phyloP scores from a whole-genome alignment of 495 filamentous ascomycete species.

The Penicillium chermesinum region DNA sequence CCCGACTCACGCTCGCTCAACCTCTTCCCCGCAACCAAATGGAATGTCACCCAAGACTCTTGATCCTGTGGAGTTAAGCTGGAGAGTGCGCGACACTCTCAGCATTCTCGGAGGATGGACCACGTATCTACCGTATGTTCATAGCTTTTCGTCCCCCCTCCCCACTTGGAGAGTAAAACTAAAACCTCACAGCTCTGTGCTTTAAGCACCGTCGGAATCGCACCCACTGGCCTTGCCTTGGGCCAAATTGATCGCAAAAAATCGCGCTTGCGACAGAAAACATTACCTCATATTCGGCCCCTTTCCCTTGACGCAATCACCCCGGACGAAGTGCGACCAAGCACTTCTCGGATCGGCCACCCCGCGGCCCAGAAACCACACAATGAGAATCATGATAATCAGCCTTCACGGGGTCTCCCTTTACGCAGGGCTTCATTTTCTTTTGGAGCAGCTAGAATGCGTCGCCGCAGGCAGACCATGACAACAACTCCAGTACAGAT shows the following conservation, averaged over 20 bases:
- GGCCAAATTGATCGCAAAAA: conserved; percentile 49
- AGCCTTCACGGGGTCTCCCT: conserved; percentile 7
- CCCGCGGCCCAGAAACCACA: conserved; percentile 16
- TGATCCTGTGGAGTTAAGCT: conserved; percentile 36
- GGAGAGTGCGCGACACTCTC: conserved; percentile 33
- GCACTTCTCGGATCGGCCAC: conserved; percentile 20
- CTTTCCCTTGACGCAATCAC: conserved; percentile 15
- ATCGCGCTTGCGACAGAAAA: conserved; percentile 26
- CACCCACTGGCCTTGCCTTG: conserved; percentile 59
- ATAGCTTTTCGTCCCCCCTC: not conserved
- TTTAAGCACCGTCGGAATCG: conserved; percentile 63
- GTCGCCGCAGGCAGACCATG: conserved; percentile 37
- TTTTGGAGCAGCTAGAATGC: conserved; percentile 49
- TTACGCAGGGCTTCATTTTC: conserved; percentile 37
- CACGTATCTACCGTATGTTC: conserved; percentile 44
- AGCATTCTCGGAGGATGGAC: conserved; percentile 40
- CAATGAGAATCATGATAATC: conserved; percentile 2
- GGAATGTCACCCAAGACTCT: conserved; percentile 34
- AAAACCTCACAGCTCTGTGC: conserved; percentile 56
- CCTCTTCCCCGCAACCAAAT: conserved; percentile 24
- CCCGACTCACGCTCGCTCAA: conserved; percentile 6
- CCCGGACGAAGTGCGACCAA: conserved; percentile 22
- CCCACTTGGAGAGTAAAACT: too few relatives aligned
- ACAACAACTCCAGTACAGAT: conserved; percentile 29
- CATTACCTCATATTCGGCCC: conserved; percentile 21